Evolutionary conservation across 371 early-diverging fungal genomes (phyloP).

Genomic region (Fennellomyces sp.): DNA sequence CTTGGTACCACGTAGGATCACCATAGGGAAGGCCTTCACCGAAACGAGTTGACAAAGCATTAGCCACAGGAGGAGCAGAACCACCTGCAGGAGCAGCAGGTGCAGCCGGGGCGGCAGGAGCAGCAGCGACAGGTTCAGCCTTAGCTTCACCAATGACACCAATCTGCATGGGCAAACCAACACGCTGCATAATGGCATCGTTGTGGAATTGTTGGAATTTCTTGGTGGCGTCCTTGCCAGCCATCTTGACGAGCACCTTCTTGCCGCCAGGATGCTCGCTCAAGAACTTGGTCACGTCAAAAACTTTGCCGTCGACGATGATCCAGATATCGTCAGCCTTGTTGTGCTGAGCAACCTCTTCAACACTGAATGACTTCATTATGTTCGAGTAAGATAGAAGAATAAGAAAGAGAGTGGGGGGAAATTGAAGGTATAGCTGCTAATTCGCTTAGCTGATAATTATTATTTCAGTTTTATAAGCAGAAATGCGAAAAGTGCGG

Average conservation of each 20-base stretch:
- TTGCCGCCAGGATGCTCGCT: slow-evolving; percentile 89
- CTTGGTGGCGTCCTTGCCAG: slow-evolving; percentile 88
- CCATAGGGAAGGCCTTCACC: slow-evolving; percentile 83
- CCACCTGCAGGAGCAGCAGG: slow-evolving; percentile 6
- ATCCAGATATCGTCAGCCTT: slow-evolving; percentile 86
- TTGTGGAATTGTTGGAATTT: slow-evolving; percentile 90
- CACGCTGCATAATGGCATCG: slow-evolving; percentile 60
- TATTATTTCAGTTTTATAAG: slow-evolving; percentile 3
- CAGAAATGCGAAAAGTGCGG: slow-evolving; percentile 1
- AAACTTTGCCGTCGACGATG: slow-evolving; percentile 79
- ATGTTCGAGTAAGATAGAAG: not conserved
- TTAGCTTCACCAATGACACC: slow-evolving; percentile 63
- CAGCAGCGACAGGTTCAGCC: slow-evolving; percentile 12
- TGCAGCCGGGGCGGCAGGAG: slow-evolving; percentile 2
- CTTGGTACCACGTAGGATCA: slow-evolving; percentile 87
- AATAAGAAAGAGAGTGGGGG: not conserved
- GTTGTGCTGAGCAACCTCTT: slow-evolving; percentile 80
- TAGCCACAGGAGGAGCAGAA: not conserved
- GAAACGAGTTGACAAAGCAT: slow-evolving; percentile 36
- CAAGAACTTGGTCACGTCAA: slow-evolving; percentile 87
- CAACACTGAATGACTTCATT: slow-evolving; percentile 51
- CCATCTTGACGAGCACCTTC: slow-evolving; percentile 79
- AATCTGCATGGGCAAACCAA: slow-evolving; percentile 63
- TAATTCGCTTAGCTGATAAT: no score
- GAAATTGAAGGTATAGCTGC: no score